phyloP scores from a whole-genome alignment of 2,329 filamentous ascomycete species.

The Fusarium pseudocircinatum region DNA sequence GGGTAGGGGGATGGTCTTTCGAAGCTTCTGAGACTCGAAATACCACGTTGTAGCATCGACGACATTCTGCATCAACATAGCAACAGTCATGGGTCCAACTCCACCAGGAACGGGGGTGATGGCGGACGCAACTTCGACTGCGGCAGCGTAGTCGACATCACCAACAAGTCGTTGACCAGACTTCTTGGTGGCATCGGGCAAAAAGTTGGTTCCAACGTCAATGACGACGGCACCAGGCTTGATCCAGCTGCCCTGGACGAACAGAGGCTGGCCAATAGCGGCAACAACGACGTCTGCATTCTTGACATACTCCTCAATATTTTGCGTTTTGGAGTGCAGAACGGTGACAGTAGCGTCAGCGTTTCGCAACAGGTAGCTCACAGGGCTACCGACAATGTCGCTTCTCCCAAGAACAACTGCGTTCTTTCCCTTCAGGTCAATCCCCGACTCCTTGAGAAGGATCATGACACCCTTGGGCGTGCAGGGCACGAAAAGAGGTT shows the following conservation, averaged over 20 bases:
- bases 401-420: constrained; percentile 94
- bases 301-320: constrained; percentile 79
- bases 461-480: constrained; percentile 98
- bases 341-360: constrained; percentile 96
- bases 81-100: constrained; percentile 98
- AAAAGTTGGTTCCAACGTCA: constrained; percentile 97
- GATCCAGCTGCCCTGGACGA: constrained; percentile 94
- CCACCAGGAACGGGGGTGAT: constrained; percentile 97
- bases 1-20: constrained; percentile 83
- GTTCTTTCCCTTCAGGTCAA: constrained; percentile 87
- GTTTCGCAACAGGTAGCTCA: constrained; percentile 94
- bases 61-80: constrained; percentile 97
- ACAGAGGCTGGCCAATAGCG: constrained; percentile 86
- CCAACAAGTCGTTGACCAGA: constrained; percentile 92
- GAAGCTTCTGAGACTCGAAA: constrained; percentile 83
- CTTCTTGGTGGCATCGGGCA: constrained; percentile 88
- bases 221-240: constrained; percentile 96
- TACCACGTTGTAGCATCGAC: constrained; percentile 84
- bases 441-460: constrained; percentile 82
- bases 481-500: constrained; percentile 90
- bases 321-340: constrained; percentile 88
- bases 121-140: constrained; percentile 84
- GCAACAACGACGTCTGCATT: constrained; percentile 89
- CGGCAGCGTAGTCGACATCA: constrained; percentile 91
- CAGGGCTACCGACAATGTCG: constrained; percentile 96